Base-by-base conservation (phyloP, 2,329 filamentous ascomycete genomes). In the Pseudogymnoascus sp. region DNA sequence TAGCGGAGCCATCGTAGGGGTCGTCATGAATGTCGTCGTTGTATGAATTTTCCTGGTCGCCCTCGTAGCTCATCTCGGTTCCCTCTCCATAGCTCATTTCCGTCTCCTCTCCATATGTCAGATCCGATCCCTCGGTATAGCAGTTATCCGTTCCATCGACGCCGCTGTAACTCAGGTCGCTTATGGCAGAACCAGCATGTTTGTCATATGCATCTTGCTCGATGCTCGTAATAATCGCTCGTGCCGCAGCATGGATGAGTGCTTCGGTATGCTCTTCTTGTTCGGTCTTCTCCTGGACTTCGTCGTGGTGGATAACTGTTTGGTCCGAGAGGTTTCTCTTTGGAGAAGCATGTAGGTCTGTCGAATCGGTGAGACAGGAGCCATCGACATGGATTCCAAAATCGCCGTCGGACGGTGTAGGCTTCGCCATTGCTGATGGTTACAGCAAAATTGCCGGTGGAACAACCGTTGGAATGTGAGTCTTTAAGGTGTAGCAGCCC, bases 241-340 rank as follows among this genome's bases (percentile, higher is more conserved):
- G 75, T 1, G 82, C 82, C 0, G 81, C 82, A 23, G 78, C 78
- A 33, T 83, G 80, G 64, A 84, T 83, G 37, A 82, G 73, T 6
- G 79, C 81, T 67, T 84, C 80, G 1, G 82, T 81, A 4, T 68
- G 63, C 17, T 70, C 66, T 4, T 71, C 64, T 26, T 70, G 70
- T 65, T 63, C 68, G 67, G 9, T 64, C 69, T 46, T 64, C 65
- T 26, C 59, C 1, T 53, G 17, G 23, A 17, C 11, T 19, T 64
- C 65, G 60, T 66, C 64, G 19, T 26, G 67, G 44, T 69, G 70
- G 7, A 70, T 66, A 23, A 69, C 64, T 2, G 68, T 71, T 60
- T 70, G 64, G 37, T 67, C 65, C 19, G 9, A 66, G 63, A 42
- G 66, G 59, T 42, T 70, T 67, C 31, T 53, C 40, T 63, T 56